These are phyloP conservation scores for Penicillium glabrum DNA, from an alignment of 2,329 filamentous ascomycete genomes.

Conservation along the genomic window DNA sequence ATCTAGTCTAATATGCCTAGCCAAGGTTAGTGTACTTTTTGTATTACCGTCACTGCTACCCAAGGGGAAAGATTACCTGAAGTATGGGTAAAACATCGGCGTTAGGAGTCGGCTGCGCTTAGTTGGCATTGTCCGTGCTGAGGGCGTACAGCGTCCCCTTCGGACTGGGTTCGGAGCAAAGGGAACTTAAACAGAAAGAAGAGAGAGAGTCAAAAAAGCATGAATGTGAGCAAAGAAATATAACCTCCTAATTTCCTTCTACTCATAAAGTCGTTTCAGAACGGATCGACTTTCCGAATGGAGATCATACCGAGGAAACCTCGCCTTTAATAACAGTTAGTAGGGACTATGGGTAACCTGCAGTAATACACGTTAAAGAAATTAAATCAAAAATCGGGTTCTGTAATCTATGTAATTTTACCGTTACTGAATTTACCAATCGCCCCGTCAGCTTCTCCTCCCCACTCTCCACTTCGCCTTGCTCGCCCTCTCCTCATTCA, in stretches of 20 bases:
- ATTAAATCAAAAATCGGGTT: not conserved
- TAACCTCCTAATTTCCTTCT: not conserved
- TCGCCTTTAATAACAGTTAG: not conserved
- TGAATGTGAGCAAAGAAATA: not conserved
- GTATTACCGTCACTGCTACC: not conserved
- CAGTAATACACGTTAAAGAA: not conserved
- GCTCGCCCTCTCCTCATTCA: slow-evolving; percentile 17
- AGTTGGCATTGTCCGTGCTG: slow-evolving; percentile 3
- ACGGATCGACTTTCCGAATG: slow-evolving; percentile 8
- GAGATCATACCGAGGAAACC: slow-evolving; percentile 1
- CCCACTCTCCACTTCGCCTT: slow-evolving; percentile 26
- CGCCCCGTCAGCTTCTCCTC: slow-evolving; percentile 22
- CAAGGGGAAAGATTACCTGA: not conserved
- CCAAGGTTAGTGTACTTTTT: not conserved
- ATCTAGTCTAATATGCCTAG: not conserved
- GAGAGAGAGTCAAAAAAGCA: not conserved
- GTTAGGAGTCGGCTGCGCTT: slow-evolving; percentile 12
- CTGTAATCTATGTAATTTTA: not conserved
- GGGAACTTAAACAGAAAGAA: not conserved
- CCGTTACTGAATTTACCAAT: slow-evolving; percentile 14
- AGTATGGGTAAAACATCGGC: not conserved
- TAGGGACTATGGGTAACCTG: not conserved
- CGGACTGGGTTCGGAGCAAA: slow-evolving; percentile 4
- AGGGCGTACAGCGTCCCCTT: slow-evolving; percentile 14
- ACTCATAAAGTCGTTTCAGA: not conserved